These are phyloP conservation scores for Galerina sulciceps DNA, from an alignment of 768 basidiomycete genomes.

Conservation along the genomic window DNA sequence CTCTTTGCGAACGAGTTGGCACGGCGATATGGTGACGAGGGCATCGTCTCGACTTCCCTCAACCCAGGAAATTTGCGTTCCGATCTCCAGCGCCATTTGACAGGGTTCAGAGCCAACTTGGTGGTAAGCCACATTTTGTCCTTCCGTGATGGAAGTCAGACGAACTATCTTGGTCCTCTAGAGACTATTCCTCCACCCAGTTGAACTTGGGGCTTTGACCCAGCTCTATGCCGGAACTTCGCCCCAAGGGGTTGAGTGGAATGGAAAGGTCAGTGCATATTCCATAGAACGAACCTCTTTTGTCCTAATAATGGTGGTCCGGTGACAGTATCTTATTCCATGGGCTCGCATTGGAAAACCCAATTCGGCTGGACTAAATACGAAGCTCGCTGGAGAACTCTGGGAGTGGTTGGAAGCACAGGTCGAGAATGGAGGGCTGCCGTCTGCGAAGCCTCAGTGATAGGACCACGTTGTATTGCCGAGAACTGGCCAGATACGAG, in stretches of 20 bases:
- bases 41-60: conserved; percentile 43
- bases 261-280: conserved; percentile 43
- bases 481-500: too few relatives aligned
- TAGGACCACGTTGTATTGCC: too few relatives aligned
- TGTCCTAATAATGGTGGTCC: background rate
- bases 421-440: conserved; percentile 25
- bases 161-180: background rate
- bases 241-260: conserved; percentile 38
- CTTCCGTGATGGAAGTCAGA: background rate
- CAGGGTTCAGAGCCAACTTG: conserved; percentile 2
- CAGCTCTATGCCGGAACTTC: conserved; percentile 54
- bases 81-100: conserved; percentile 32
- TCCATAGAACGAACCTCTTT: too few relatives aligned
- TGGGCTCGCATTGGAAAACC: conserved; percentile 44
- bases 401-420: conserved; percentile 54
- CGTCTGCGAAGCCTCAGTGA: too few relatives aligned
- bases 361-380: conserved; percentile 33
- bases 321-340: conserved; percentile 44
- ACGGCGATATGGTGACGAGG: conserved; percentile 42
- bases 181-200: conserved; percentile 27
- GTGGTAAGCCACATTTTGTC: conserved; percentile 4
- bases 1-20: conserved; percentile 45
- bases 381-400: conserved; percentile 35
- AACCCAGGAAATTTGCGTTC: conserved; percentile 48
- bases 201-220: conserved; percentile 47